phyloP scores from a whole-genome alignment of 2,329 filamentous ascomycete species.

The Claviceps cyperi region DNA sequence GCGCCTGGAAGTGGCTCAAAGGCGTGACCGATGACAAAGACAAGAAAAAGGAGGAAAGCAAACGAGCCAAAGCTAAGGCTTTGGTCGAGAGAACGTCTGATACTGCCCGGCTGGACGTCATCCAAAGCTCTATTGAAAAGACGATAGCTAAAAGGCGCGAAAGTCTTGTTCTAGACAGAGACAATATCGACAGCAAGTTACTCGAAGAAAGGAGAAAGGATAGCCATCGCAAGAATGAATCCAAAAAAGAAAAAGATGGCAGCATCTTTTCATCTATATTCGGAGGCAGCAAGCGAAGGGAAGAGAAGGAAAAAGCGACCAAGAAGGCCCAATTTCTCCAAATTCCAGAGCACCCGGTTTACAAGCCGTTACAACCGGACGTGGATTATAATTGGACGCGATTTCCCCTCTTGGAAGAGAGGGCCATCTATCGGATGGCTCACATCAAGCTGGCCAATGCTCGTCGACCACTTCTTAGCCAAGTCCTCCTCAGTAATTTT shows the following conservation, averaged over 20 bases:
- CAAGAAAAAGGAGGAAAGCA: constrained; percentile 45
- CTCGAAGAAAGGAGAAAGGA: constrained; percentile 77
- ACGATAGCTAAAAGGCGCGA: constrained; percentile 54
- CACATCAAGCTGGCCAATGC: constrained; percentile 99
- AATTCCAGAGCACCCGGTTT: constrained; percentile 64
- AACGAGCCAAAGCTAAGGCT: constrained; percentile 50
- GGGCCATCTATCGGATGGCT: constrained; percentile 96
- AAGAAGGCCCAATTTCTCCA: constrained; percentile 65
- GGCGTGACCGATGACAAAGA: constrained; percentile 60
- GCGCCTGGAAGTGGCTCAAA: constrained; percentile 58
- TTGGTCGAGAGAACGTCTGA: constrained; percentile 51
- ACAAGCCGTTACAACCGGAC: constrained; percentile 63
- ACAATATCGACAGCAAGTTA: constrained; percentile 54
- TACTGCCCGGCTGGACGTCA: constrained; percentile 67
- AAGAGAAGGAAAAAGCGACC: constrained; percentile 55
- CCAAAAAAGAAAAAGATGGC: constrained; percentile 84
- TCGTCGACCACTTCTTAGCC: constrained; percentile 76
- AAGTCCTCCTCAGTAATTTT: constrained; percentile 94
- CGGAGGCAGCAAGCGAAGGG: constrained; percentile 76
- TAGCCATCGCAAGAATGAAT: constrained; percentile 56
- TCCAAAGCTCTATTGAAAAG: constrained; percentile 76
- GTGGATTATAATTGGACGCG: constrained; percentile 93
- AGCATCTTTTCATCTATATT: constrained; percentile 93
- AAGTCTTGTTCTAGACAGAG: constrained; percentile 70
- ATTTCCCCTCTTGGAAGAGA: constrained; percentile 88